These are phyloP conservation scores for Eucalyptus viminalis DNA, from an alignment of 345 rosid genomes.

Conservation along the genomic window DNA sequence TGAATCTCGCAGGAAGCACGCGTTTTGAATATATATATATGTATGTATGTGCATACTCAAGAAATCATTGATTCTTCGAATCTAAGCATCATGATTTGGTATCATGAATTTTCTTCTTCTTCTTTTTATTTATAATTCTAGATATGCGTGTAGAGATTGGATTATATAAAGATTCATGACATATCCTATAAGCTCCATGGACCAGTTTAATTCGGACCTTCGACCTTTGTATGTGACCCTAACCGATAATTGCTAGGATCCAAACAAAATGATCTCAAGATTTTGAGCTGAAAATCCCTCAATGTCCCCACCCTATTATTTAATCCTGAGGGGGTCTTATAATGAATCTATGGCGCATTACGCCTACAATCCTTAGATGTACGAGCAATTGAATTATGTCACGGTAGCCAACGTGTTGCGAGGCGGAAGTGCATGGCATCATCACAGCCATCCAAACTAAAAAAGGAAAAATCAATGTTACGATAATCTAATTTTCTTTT, in stretches of 20 bases:
- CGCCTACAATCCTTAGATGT: not conserved
- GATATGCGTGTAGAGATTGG: rapidly evolving
- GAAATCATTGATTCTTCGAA: not conserved
- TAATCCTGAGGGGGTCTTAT: not conserved
- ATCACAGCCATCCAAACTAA: not conserved
- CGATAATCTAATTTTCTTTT: not conserved
- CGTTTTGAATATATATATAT: not conserved
- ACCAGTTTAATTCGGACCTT: not conserved
- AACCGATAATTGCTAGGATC: not conserved
- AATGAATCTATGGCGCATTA: not conserved
- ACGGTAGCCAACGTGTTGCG: not conserved
- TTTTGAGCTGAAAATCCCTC: not conserved
- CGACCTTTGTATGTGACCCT: not conserved
- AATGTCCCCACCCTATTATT: not conserved
- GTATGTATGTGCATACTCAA: rapidly evolving
- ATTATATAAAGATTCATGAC: not conserved
- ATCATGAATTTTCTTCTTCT: not conserved
- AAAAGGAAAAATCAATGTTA: not conserved
- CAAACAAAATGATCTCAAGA: not conserved
- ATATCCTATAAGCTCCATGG: not conserved
- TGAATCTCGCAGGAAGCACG: not conserved
- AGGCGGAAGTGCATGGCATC: not conserved
- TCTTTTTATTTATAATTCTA: not conserved
- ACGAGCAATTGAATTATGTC: not conserved
- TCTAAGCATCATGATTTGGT: not conserved